phyloP scores from a whole-genome alignment of 208 protist species.

The Novymonas esmeraldas region DNA sequence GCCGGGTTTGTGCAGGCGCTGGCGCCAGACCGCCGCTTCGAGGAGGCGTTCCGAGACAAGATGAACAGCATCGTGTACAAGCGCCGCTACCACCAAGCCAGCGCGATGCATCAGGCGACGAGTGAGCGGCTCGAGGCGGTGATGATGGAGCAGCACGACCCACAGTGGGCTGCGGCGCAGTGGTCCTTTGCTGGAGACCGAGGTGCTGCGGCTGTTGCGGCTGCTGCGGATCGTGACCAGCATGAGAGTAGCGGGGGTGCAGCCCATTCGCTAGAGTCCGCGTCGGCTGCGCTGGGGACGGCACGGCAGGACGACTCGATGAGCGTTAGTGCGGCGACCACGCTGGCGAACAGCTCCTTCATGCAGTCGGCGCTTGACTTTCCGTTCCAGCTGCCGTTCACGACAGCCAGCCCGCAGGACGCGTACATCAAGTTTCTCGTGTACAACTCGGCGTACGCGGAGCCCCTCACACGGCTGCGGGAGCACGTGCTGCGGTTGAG shows the following conservation, averaged over 20 bases:
- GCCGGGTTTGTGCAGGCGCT: conserved; percentile 23
- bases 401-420: conserved; percentile 45
- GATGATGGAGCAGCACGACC: conserved; percentile 54
- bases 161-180: background rate
- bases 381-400: conserved; percentile 51
- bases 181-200: background rate
- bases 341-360: conserved; percentile 9
- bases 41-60: conserved; percentile 81
- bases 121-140: conserved; percentile 40
- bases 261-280: background rate
- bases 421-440: conserved; percentile 46
- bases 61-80: conserved; percentile 60
- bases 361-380: conserved; percentile 33
- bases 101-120: conserved; percentile 33
- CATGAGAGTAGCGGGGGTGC: background rate
- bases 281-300: background rate
- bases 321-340: background rate
- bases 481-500: conserved; percentile 49
- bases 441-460: conserved; percentile 42
- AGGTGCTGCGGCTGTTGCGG: background rate
- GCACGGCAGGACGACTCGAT: background rate
- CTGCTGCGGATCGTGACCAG: background rate
- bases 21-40: conserved; percentile 72
- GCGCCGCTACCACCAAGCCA: conserved; percentile 26
- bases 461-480: conserved; percentile 40